Conservation (phyloP, 768 basidiomycete genomes). For the Leccinum sublutescens region DNA sequence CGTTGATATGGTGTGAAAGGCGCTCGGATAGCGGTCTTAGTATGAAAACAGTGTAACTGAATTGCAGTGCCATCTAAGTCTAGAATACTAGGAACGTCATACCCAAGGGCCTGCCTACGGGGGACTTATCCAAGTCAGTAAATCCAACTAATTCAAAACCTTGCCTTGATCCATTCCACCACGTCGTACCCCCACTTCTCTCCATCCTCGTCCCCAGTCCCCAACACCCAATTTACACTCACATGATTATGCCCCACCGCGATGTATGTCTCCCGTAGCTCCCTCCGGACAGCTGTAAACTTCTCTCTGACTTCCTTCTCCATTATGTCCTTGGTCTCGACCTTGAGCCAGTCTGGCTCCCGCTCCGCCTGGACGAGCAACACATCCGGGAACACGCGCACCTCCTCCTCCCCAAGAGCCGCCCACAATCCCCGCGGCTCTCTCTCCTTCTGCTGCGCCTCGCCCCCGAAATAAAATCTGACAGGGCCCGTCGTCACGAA, state of each 20-base stretch:
- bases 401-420: slow-evolving; percentile 32
- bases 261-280: slow-evolving; percentile 33
- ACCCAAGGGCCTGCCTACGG: too few relatives aligned
- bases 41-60: not conserved
- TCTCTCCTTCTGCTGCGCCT: slow-evolving; percentile 39
- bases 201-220: slow-evolving; percentile 51
- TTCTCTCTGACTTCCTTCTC: slow-evolving; percentile 37
- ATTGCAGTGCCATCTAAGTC: not conserved
- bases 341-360: slow-evolving; percentile 48
- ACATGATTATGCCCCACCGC: slow-evolving; percentile 62
- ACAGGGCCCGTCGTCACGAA: slow-evolving; percentile 26
- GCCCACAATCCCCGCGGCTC: slow-evolving; percentile 43
- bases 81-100: too few relatives aligned
- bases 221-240: slow-evolving; percentile 49
- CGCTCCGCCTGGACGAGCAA: slow-evolving; percentile 50
- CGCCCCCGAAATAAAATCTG: slow-evolving; percentile 38
- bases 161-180: slow-evolving; percentile 33
- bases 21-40: not conserved
- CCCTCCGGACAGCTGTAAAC: slow-evolving; percentile 25
- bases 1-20: not conserved
- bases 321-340: slow-evolving; percentile 38
- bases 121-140: not conserved
- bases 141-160: slow-evolving; percentile 1
- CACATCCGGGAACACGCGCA: slow-evolving; percentile 44
- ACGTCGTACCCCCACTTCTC: slow-evolving; percentile 62